Base-by-base conservation (phyloP, 1,284 basidiomycete genomes). In the Irpex sp. region DNA sequence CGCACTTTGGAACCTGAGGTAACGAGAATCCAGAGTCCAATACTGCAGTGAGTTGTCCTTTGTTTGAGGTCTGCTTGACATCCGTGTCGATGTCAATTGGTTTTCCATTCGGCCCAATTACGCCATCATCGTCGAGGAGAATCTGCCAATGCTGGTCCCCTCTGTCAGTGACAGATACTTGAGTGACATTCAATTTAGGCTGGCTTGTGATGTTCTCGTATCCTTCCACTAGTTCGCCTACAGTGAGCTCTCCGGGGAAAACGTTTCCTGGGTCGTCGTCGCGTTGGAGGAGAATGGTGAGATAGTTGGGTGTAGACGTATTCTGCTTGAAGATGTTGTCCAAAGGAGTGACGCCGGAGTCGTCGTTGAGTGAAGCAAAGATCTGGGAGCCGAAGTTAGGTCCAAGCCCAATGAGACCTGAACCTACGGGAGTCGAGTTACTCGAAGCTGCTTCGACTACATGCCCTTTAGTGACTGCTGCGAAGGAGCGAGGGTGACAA, bases 321-420 rank as follows among this genome's bases (percentile, higher is more conserved):
- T 89, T 80, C 65, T 85, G 81, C 13, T 76, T 72, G 71, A 90
- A 90, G 64, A 90, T 86, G 17, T 81, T 80, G 73, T 90, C 84
- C 15, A 89, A 75, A 15, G 85, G 78, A 1, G 86, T 77, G 64
- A 83, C 80, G 7, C 79, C 79, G 6, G 64, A 36, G 6, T 68
- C 58, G 19, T 64, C 62, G 21, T 68, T 68, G 33, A 77, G 51
- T 5, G 64, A 57, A 1, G 64, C 55, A 55, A 68, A 69, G 13
- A 79, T 58, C 15, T 67, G 64, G 5, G 77, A 80, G 17, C 70
- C 72, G 36, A 66, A 65, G 60, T 74, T 74, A 6, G 79, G 79
- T 4, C 79, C 79, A 4, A 80, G 72, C 5, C 79, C 79, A 19
- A 79, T 70, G 58, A 79, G 71, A 5, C 79, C 78, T n/a, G 68